Evolutionary conservation across 129 eudicot genomes (phyloP).

Genomic region (Saposhnikovia divaricata): DNA sequence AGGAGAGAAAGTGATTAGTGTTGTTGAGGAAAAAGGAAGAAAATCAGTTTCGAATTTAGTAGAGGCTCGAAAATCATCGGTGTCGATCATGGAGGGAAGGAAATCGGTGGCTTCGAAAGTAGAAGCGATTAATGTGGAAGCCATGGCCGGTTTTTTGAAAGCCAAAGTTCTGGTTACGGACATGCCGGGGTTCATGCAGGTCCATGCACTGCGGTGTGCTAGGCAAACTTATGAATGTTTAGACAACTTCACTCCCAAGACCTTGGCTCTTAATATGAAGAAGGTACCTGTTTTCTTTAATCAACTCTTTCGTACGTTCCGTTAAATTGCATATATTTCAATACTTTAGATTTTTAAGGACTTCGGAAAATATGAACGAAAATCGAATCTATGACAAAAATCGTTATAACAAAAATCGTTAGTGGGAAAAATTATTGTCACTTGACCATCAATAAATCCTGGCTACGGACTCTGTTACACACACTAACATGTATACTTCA

Average conservation of each 20-base stretch:
- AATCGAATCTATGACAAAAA: too few relatives aligned
- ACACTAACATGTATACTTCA: too few relatives aligned
- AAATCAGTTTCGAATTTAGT: slow-evolving; percentile 23
- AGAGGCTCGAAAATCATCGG: slow-evolving; percentile 37
- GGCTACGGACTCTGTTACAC: too few relatives aligned
- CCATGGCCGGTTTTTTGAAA: slow-evolving; percentile 36
- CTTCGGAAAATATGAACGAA: background rate
- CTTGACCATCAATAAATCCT: too few relatives aligned
- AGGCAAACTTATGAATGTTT: slow-evolving; percentile 53
- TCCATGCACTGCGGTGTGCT: slow-evolving; percentile 74
- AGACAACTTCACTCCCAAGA: slow-evolving; percentile 57
- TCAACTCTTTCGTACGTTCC: too few relatives aligned
- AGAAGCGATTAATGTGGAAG: slow-evolving; percentile 31
- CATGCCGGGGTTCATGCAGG: slow-evolving; percentile 91
- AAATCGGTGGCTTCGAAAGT: slow-evolving; percentile 46
- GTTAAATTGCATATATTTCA: background rate
- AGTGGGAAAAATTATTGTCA: too few relatives aligned
- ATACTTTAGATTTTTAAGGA: background rate
- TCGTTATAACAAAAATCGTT: background rate
- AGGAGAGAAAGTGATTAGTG: background rate
- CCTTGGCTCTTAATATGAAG: slow-evolving; percentile 56
- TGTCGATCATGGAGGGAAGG: slow-evolving; percentile 28
- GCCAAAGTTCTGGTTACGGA: slow-evolving; percentile 71
- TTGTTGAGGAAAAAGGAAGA: slow-evolving; percentile 18
- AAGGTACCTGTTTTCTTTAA: slow-evolving; percentile 40